A percentile compares a stretch with the other conserved stretches of the same genome.
Conservation (phyloP, 2,329 filamentous ascomycete genomes). For the Ophiosphaerella herpotricha region DNA sequence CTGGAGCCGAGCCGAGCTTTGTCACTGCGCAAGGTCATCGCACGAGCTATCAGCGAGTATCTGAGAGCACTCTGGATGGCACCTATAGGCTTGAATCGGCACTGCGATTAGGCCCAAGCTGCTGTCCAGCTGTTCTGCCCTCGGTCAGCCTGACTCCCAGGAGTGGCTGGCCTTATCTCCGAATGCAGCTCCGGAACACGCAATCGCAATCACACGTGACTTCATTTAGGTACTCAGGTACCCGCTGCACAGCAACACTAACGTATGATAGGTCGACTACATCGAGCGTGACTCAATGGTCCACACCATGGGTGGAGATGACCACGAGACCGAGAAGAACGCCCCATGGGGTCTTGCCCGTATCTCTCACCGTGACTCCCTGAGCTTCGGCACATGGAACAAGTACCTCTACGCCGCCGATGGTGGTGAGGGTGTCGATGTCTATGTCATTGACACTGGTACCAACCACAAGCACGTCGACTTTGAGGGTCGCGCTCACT, state of each 20-base stretch:
- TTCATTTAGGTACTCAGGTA: slow-evolving; percentile 23
- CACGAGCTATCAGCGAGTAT: neutral
- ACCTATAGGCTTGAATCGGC: neutral
- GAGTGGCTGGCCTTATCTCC: slow-evolving; percentile 31
- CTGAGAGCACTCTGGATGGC: neutral
- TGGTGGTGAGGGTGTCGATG: slow-evolving; percentile 95
- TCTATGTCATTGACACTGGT: slow-evolving; percentile 98
- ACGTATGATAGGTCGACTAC: slow-evolving; percentile 76
- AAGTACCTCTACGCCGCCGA: slow-evolving; percentile 93
- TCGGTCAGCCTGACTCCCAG: neutral
- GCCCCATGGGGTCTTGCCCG: slow-evolving; percentile 98
- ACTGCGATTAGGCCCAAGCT: no score
- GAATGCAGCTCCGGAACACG: slow-evolving; percentile 32
- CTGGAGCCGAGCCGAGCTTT: slow-evolving; percentile 1
- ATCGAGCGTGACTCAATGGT: slow-evolving; percentile 95
- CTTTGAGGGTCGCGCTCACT: slow-evolving; percentile 92
- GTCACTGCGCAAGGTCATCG: neutral
- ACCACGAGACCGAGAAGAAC: slow-evolving; percentile 76
- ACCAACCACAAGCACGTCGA: slow-evolving; percentile 94
- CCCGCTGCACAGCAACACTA: slow-evolving; percentile 25
- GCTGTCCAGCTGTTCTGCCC: neutral
- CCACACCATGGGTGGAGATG: slow-evolving; percentile 68
- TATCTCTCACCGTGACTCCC: slow-evolving; percentile 88
- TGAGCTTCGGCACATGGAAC: slow-evolving; percentile 93
- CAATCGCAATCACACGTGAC: slow-evolving; percentile 36